A percentile compares a stretch with the other conserved stretches of the same genome.
Evolutionary conservation across 2,329 filamentous ascomycete species (phyloP).

Genomic region (Colletotrichum australisinense): DNA sequence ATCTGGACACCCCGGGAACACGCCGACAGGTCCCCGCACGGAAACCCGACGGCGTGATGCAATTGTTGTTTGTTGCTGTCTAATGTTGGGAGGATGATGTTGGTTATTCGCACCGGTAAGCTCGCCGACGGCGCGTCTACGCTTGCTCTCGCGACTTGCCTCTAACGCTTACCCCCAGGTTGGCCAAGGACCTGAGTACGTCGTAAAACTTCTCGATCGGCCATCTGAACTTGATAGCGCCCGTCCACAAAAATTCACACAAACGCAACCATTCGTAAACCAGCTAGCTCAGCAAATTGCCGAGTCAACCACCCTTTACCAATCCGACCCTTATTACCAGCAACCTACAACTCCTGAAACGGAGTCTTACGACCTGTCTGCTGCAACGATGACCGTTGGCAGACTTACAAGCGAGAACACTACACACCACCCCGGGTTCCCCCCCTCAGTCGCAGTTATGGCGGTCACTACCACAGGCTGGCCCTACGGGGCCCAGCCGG

Average conservation of each 20-base stretch:
- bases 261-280: constrained; percentile 33
- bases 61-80: constrained; percentile 10
- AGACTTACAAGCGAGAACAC: constrained; percentile 10
- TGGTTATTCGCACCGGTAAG: constrained; percentile 29
- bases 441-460: constrained; percentile 12
- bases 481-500: constrained; percentile 21
- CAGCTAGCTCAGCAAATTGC: constrained; percentile 26
- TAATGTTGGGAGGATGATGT: constrained; percentile 15
- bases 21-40: background rate
- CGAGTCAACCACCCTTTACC: constrained; percentile 26
- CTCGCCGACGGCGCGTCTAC: background rate
- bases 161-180: constrained; percentile 23
- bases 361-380: constrained; percentile 18
- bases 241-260: constrained; percentile 25
- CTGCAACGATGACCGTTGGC: constrained; percentile 10
- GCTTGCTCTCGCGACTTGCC: background rate
- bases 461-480: constrained; percentile 26
- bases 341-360: constrained; percentile 21
- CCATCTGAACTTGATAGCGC: constrained; percentile 35
- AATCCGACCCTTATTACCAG: constrained; percentile 4
- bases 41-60: background rate
- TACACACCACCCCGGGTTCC: constrained; percentile 10
- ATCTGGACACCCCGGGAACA: background rate
- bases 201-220: constrained; percentile 38
- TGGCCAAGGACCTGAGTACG: constrained; percentile 38